Conservation (phyloP, 1,139 yeast genomes). For the Taphrina pruni region DNA sequence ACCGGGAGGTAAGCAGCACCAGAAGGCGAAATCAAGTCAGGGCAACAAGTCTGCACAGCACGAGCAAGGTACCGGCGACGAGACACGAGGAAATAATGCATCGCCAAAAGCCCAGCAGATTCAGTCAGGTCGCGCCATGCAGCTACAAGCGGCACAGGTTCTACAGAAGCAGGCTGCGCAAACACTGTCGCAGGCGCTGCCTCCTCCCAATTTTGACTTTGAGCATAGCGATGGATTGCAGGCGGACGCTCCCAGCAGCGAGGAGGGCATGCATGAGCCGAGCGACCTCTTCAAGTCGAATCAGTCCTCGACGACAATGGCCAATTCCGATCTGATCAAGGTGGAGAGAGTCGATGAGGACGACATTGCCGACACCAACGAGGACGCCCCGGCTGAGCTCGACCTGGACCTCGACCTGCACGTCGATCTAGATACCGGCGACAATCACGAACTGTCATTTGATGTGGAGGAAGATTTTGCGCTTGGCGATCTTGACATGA, state of each 20-base stretch:
- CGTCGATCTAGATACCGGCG: constrained; percentile 20
- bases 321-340: constrained; percentile 1
- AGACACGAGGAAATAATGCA: constrained; percentile 1
- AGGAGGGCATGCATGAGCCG: not conserved
- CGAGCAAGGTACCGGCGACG: not conserved
- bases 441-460: constrained; percentile 12
- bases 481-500: not conserved
- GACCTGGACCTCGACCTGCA: constrained; percentile 25
- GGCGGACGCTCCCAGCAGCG: not conserved
- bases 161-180: constrained; percentile 36
- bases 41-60: not conserved
- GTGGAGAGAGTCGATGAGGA: constrained; percentile 13
- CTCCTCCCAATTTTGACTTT: constrained; percentile 8
- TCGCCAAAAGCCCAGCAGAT: constrained; percentile 22
- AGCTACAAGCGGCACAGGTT: constrained; percentile 29
- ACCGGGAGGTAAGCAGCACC: not conserved
- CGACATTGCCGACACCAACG: not conserved
- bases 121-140: constrained; percentile 36
- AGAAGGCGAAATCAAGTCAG: not conserved
- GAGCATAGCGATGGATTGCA: constrained; percentile 7
- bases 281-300: constrained; percentile 7
- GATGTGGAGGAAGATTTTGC: constrained; percentile 3
- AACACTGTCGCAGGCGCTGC: constrained; percentile 32
- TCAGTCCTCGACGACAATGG: not conserved
- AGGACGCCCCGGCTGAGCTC: constrained; percentile 2